Evolutionary conservation across 2,329 filamentous ascomycete species (phyloP).

Genomic region (Trichocomaceae sp.): DNA sequence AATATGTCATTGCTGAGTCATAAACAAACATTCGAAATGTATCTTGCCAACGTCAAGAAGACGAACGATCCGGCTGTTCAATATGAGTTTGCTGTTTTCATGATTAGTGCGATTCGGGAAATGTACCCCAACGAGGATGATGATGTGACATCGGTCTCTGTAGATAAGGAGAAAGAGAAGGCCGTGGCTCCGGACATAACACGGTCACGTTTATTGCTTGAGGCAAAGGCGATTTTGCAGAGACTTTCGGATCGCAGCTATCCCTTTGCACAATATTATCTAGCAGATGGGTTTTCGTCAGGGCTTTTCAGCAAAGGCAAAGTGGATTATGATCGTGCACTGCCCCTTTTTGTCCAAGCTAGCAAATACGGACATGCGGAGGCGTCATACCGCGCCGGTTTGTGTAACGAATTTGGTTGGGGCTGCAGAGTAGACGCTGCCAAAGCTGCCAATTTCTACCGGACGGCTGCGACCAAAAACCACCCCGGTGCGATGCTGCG

Average conservation of each 20-base stretch:
- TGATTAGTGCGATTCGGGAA: constrained; percentile 83
- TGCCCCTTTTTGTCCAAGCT: constrained; percentile 84
- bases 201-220: constrained; percentile 63
- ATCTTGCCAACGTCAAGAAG: constrained; percentile 93
- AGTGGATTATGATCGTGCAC: constrained; percentile 83
- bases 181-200: constrained; percentile 40
- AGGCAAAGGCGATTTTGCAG: constrained; percentile 85
- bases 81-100: constrained; percentile 93
- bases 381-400: constrained; percentile 82
- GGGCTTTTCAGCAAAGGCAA: constrained; percentile 94
- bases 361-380: constrained; percentile 97
- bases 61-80: constrained; percentile 84
- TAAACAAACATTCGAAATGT: constrained; percentile 96
- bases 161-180: constrained; percentile 16
- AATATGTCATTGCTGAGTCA: constrained; percentile 87
- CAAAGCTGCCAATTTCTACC: constrained; percentile 90
- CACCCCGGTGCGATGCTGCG: constrained; percentile 94
- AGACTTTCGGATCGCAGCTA: constrained; percentile 80
- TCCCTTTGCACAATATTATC: constrained; percentile 96
- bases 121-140: constrained; percentile 47
- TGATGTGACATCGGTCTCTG: constrained; percentile 18
- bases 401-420: constrained; percentile 99
- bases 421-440: constrained; percentile 81
- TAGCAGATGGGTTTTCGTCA: constrained; percentile 88
- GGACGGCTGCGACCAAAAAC: constrained; percentile 82